Percentiles rank a stretch among this genome's conserved stretches.
phyloP scores from a whole-genome alignment of 2,329 filamentous ascomycete species.

The Penicillium sp. region DNA sequence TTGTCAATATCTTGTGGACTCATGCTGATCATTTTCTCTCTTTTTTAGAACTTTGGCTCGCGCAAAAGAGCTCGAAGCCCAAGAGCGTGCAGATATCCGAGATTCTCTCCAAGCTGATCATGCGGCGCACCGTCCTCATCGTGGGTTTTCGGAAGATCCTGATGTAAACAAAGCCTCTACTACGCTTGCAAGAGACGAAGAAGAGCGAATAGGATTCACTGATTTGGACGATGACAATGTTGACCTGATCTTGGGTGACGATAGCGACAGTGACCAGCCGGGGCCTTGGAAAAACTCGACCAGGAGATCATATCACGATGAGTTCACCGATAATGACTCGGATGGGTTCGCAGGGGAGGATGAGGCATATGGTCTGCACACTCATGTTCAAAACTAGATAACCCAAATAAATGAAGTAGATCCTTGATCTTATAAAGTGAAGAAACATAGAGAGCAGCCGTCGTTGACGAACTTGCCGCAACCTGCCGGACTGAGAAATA shows the following conservation, averaged over 20 bases:
- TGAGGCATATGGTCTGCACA: constrained; percentile 45
- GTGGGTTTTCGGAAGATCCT: constrained; percentile 41
- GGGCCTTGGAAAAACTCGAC: constrained; percentile 22
- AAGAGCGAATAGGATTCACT: constrained; percentile 43
- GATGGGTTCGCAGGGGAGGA: constrained; percentile 46
- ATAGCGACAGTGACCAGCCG: constrained; percentile 36
- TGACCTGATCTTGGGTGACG: constrained; percentile 49
- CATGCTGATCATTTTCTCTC: background rate
- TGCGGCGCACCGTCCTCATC: constrained; percentile 35
- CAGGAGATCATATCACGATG: constrained; percentile 52
- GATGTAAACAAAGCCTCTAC: constrained; percentile 42
- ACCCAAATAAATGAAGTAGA: constrained; percentile 8
- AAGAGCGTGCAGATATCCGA: constrained; percentile 45
- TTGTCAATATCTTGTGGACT: background rate
- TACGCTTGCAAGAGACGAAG: constrained; percentile 45
- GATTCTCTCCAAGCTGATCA: constrained; percentile 38
- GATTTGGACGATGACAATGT: constrained; percentile 44
- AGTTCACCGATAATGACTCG: constrained; percentile 55
- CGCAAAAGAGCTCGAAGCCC: constrained; percentile 50
- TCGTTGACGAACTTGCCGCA: constrained; percentile 8
- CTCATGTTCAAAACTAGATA: constrained; percentile 27
- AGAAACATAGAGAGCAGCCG: background rate
- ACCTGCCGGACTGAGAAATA: constrained; percentile 37
- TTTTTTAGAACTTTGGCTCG: constrained; percentile 48
- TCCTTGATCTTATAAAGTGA: background rate